phyloP scores from a whole-genome alignment of 495 filamentous ascomycete species.

The Hyaloscypha hepaticicola region DNA sequence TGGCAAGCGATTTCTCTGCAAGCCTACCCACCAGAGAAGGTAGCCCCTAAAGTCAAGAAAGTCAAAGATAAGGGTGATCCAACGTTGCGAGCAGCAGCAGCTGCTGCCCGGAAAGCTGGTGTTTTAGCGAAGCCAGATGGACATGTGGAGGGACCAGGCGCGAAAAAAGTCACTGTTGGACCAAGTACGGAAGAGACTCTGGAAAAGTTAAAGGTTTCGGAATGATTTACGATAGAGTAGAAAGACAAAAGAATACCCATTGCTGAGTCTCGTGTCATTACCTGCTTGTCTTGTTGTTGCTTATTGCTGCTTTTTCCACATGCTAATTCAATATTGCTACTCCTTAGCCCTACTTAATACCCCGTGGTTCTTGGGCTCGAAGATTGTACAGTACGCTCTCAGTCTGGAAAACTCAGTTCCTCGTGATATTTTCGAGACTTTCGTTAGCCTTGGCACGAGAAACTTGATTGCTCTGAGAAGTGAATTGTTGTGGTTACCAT shows the following conservation, averaged over 20 bases:
- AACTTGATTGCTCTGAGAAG: too few species aligned
- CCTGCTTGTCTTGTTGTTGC: neutral
- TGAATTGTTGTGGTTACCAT: too few species aligned
- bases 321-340: too few species aligned
- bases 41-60: constrained; percentile 65
- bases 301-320: too few species aligned
- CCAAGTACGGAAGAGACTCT: constrained; percentile 24
- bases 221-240: constrained; percentile 15
- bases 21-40: constrained; percentile 74
- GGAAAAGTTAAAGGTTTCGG: constrained; percentile 21
- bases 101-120: constrained; percentile 4
- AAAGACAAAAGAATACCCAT: constrained; percentile 13
- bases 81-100: constrained; percentile 22
- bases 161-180: constrained; percentile 25
- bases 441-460: too few species aligned
- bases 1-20: constrained; percentile 79
- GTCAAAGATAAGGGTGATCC: constrained; percentile 71
- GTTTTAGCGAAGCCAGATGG: constrained; percentile 29
- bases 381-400: too few species aligned
- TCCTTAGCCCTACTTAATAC: too few species aligned
- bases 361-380: too few species aligned
- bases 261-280: neutral
- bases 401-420: too few species aligned
- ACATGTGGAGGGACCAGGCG: constrained; percentile 23
- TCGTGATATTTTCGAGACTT: too few species aligned